These are phyloP conservation scores for Sophora flavescens DNA, from an alignment of 306 rosid genomes.

Conservation along the genomic window DNA sequence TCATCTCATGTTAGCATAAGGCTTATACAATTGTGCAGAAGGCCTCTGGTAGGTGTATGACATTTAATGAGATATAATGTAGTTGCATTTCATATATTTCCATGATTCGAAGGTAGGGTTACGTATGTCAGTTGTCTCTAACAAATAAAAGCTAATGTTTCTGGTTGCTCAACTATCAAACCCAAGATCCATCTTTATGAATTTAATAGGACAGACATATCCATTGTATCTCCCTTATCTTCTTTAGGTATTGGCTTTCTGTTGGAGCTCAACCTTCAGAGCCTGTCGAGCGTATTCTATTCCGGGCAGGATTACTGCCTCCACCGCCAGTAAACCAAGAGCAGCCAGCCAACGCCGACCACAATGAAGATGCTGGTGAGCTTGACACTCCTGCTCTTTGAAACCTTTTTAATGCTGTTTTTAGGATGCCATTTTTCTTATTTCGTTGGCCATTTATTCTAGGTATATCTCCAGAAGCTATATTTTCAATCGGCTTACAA, in stretches of 20 bases:
- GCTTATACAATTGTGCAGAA: not conserved
- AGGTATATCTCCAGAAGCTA: slow-evolving; percentile 55
- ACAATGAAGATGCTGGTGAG: slow-evolving; percentile 44
- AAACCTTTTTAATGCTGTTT: slow-evolving; percentile 13
- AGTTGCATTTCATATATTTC: not conserved
- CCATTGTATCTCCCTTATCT: not conserved
- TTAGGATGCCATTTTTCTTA: slow-evolving; percentile 23
- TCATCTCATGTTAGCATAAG: not conserved
- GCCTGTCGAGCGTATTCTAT: slow-evolving; percentile 70
- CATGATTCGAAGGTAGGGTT: not conserved
- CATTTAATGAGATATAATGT: not conserved
- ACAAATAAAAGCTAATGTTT: not conserved
- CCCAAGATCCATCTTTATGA: not conserved
- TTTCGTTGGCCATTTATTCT: slow-evolving; percentile 37
- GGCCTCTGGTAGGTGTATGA: not conserved
- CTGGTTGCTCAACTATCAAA: slow-evolving; percentile 13
- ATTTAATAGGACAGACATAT: slow-evolving; percentile 34
- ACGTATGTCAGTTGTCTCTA: not conserved
- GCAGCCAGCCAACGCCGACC: slow-evolving; percentile 49
- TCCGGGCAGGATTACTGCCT: slow-evolving; percentile 74
- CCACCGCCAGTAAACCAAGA: slow-evolving; percentile 69
- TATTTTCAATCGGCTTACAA: slow-evolving; percentile 55
- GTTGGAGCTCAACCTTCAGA: slow-evolving; percentile 98
- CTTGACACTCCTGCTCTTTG: slow-evolving; percentile 33
- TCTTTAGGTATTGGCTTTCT: slow-evolving; percentile 88